Conservation (phyloP, 352 stramenopile genomes). For the Hyaloperonospora arabidopsidis region DNA sequence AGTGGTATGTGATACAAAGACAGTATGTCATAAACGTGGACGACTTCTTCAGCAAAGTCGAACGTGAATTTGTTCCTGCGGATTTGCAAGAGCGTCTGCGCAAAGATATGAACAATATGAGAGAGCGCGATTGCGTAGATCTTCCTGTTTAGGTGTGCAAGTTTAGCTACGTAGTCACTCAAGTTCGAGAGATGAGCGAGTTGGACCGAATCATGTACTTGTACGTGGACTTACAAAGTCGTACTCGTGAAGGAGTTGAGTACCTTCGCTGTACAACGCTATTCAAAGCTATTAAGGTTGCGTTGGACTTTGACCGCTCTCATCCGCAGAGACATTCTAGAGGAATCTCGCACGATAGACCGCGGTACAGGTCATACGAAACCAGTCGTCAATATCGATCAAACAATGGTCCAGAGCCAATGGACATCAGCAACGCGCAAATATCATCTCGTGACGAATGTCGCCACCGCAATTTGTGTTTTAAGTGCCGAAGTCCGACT, state of each 20-base stretch:
- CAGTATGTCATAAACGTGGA: not conserved
- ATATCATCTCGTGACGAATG: constrained; percentile 8
- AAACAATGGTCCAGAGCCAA: constrained; percentile 9
- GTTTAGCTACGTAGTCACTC: constrained; percentile 7
- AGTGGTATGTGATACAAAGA: constrained; percentile 13
- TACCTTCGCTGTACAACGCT: too few species aligned
- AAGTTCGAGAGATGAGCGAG: not conserved
- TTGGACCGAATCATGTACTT: constrained; percentile 6
- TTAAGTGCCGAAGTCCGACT: not conserved
- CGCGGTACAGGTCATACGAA: constrained; percentile 11
- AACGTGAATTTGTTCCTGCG: constrained; percentile 4
- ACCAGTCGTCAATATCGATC: constrained; percentile 1
- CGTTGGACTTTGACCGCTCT: too few species aligned
- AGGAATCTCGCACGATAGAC: not conserved
- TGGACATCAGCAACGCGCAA: constrained; percentile 11
- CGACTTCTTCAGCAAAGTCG: constrained; percentile 8
- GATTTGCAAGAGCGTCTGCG: constrained; percentile 2
- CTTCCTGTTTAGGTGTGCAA: not conserved
- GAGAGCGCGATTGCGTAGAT: constrained; percentile 2
- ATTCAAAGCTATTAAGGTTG: too few species aligned
- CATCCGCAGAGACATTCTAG: too few species aligned
- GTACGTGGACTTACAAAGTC: not conserved
- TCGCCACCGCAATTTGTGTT: constrained; percentile 11
- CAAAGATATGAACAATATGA: constrained; percentile 1
- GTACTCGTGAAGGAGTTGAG: not conserved